Evolutionary conservation across 176 grass and related monocot species (phyloP).

Genomic region (Dendrocalamus sinicus): DNA sequence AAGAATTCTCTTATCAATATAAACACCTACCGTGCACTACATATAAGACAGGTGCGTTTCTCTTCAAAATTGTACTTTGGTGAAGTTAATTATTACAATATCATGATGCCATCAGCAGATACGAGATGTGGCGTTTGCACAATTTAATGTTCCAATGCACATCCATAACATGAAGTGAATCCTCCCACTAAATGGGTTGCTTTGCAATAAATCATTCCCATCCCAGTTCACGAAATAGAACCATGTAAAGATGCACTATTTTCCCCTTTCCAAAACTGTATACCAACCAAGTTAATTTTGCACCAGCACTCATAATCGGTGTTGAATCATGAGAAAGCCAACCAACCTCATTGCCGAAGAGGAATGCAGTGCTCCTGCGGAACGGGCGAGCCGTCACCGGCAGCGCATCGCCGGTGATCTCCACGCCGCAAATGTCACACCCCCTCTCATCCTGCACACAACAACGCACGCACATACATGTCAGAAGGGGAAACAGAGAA

Average conservation of each 20-base stretch:
- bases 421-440: slow-evolving; percentile 84
- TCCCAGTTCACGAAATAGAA: not conserved
- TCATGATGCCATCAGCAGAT: not conserved
- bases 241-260: not conserved
- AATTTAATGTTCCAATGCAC: not conserved
- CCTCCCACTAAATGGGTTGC: not conserved
- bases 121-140: not conserved
- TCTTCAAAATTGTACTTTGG: not conserved
- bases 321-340: not conserved
- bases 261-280: not conserved
- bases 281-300: not conserved
- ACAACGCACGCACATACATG: not conserved
- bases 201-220: not conserved
- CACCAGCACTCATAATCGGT: not conserved
- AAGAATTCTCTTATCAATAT: not conserved
- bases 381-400: slow-evolving; percentile 76
- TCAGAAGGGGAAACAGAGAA: not conserved
- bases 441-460: slow-evolving; percentile 63
- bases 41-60: not conserved
- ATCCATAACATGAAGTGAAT: not conserved
- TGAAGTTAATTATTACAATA: not conserved
- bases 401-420: slow-evolving; percentile 73
- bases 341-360: slow-evolving; percentile 89
- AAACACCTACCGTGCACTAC: not conserved
- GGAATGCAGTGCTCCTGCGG: slow-evolving; percentile 72